These are phyloP conservation scores for Fusarium sp. DNA, from an alignment of 2,329 filamentous ascomycete species.

Conservation along the genomic window DNA sequence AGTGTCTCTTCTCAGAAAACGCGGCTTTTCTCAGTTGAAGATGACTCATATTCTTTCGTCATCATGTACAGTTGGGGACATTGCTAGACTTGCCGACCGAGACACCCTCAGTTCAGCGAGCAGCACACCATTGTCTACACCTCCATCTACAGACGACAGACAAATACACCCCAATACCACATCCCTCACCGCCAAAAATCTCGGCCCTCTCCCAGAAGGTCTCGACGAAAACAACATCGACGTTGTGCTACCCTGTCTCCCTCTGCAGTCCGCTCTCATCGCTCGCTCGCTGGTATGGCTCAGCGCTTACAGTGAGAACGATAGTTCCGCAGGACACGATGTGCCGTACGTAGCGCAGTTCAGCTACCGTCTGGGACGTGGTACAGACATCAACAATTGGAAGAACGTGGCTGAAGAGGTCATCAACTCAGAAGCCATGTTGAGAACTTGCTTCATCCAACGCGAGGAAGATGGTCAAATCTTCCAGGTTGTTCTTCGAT, in stretches of 20 bases:
- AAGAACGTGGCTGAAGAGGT: neutral
- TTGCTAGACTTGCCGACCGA: neutral
- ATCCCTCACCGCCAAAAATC: neutral
- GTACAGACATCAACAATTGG: constrained; percentile 18
- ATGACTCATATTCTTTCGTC: constrained; percentile 9
- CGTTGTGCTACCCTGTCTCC: constrained; percentile 22
- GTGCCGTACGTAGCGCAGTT: constrained; percentile 33
- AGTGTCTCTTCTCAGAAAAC: neutral
- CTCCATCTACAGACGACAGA: neutral
- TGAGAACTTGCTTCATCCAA: constrained; percentile 29
- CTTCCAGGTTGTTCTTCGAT: constrained; percentile 19
- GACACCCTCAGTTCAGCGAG: accelerated
- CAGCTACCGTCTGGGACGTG: constrained; percentile 6
- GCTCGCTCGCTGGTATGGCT: constrained; percentile 20
- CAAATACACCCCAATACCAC: accelerated
- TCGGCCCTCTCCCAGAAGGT: neutral
- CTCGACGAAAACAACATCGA: neutral
- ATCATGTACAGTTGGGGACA: neutral
- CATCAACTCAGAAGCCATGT: constrained; percentile 16
- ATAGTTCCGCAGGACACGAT: neutral
- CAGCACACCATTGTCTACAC: neutral
- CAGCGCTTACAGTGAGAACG: neutral
- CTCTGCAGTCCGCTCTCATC: constrained; percentile 29
- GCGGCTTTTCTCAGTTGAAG: constrained; percentile 17
- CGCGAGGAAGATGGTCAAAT: constrained; percentile 19